Conservation (phyloP, 2,329 filamentous ascomycete species). For the Tolypocladium album region DNA sequence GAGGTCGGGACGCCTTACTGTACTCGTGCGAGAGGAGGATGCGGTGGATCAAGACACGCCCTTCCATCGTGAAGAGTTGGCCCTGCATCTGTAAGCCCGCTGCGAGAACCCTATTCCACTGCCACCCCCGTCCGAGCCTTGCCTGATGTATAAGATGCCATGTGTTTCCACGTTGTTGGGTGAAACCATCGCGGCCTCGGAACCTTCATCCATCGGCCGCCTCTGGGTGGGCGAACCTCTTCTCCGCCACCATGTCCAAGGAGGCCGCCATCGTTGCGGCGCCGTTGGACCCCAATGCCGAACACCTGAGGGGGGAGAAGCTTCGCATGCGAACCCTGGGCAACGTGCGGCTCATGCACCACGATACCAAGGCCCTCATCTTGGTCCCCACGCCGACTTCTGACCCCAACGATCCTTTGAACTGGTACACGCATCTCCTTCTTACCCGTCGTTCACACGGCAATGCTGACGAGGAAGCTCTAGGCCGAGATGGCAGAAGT, state of each 20-base stretch:
- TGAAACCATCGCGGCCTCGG: not conserved
- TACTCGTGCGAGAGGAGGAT: too few species aligned
- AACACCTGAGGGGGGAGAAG: constrained; percentile 1
- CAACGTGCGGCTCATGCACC: constrained; percentile 28
- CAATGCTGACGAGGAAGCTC: constrained; percentile 2
- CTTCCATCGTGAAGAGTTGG: not conserved
- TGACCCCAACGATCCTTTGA: constrained; percentile 23
- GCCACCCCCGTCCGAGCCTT: not conserved
- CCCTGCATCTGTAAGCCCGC: not conserved
- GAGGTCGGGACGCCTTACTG: not conserved
- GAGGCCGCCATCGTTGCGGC: constrained; percentile 1
- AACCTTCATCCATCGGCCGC: not conserved
- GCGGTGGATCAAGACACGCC: not conserved
- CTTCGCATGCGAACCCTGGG: constrained; percentile 21
- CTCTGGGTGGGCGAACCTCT: not conserved
- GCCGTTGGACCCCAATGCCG: constrained; percentile 3
- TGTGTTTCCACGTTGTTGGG: not conserved
- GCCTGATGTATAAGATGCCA: not conserved
- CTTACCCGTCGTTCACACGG: not conserved
- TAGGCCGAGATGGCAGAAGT: constrained; percentile 34
- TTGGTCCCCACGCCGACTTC: constrained; percentile 26
- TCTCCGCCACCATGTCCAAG: not conserved
- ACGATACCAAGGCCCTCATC: constrained; percentile 34
- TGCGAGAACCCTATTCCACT: not conserved
- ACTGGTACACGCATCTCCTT: constrained; percentile 24